Evolutionary conservation across 2,329 filamentous ascomycete species (phyloP).

Genomic region (Verticillium albo-atrum): DNA sequence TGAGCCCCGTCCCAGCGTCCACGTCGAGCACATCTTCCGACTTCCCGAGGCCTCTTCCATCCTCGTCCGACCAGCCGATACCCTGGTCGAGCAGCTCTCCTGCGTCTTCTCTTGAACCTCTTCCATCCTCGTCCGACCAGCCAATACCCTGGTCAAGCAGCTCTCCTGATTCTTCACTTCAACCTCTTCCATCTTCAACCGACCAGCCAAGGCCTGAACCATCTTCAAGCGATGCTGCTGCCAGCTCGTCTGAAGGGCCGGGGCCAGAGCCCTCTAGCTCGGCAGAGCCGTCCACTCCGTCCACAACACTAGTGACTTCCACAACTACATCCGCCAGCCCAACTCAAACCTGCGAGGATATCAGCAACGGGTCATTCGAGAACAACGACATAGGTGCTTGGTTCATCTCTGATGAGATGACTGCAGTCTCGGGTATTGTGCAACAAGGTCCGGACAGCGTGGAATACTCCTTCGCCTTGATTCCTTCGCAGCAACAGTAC

Average conservation of each 20-base stretch:
- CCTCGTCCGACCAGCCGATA: not conserved
- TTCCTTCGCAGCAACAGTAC: slow-evolving; percentile 6
- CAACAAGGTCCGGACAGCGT: not conserved
- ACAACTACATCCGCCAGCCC: not conserved
- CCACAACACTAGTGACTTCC: not conserved
- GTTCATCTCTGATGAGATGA: slow-evolving; percentile 11
- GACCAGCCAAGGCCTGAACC: not conserved
- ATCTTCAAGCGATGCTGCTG: not conserved
- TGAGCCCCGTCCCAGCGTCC: no score
- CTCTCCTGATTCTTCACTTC: not conserved
- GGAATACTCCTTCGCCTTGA: slow-evolving; percentile 8
- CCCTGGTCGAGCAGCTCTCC: not conserved
- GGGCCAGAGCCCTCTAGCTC: not conserved
- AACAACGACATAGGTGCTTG: slow-evolving; percentile 1
- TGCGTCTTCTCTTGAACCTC: not conserved
- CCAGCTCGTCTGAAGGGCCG: not conserved
- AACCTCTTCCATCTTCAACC: not conserved
- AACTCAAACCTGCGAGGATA: slow-evolving; percentile 3
- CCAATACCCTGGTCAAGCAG: not conserved
- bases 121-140: not conserved
- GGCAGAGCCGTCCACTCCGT: not conserved
- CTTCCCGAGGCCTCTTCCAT: not conserved
- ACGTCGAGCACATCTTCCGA: no score
- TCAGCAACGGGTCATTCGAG: slow-evolving; percentile 4
- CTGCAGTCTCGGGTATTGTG: slow-evolving; percentile 4